Percentiles rank a stretch among this genome's conserved stretches.
These are phyloP conservation scores for Termitomyces sp. DNA, from an alignment of 768 basidiomycete species.

Conservation along the genomic window DNA sequence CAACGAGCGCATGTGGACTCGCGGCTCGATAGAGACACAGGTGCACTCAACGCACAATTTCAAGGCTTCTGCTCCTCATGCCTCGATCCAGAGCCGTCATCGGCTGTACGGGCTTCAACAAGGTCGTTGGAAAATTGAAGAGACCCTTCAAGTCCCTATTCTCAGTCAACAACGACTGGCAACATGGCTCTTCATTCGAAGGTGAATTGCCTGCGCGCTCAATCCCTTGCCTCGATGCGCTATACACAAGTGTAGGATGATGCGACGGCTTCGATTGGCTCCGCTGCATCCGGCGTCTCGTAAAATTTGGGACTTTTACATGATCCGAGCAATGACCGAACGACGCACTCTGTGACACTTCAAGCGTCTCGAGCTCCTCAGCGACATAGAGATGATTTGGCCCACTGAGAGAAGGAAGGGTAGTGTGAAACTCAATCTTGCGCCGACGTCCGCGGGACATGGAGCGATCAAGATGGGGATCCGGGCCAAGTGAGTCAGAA, in stretches of 20 bases:
- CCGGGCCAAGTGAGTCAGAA: slow-evolving; percentile 26
- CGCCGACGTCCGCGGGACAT: slow-evolving; percentile 19
- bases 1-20: not conserved
- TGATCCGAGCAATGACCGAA: not conserved
- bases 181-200: not conserved
- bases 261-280: slow-evolving; percentile 17
- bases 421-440: slow-evolving; percentile 8
- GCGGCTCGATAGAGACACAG: not conserved
- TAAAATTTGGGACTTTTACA: not conserved
- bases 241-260: not conserved
- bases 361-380: slow-evolving; percentile 19
- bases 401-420: not conserved
- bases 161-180: not conserved
- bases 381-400: slow-evolving; percentile 8
- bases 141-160: not conserved
- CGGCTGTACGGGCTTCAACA: slow-evolving; percentile 11
- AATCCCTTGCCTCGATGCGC: not conserved
- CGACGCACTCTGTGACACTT: slow-evolving; percentile 5
- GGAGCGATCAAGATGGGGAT: slow-evolving; percentile 17
- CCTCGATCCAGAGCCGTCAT: slow-evolving; percentile 9
- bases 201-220: not conserved
- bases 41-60: not conserved
- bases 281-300: not conserved
- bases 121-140: slow-evolving; percentile 4
- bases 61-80: slow-evolving; percentile 21